Conservation (phyloP, 352 stramenopile genomes). For the Pythium myriotylum region DNA sequence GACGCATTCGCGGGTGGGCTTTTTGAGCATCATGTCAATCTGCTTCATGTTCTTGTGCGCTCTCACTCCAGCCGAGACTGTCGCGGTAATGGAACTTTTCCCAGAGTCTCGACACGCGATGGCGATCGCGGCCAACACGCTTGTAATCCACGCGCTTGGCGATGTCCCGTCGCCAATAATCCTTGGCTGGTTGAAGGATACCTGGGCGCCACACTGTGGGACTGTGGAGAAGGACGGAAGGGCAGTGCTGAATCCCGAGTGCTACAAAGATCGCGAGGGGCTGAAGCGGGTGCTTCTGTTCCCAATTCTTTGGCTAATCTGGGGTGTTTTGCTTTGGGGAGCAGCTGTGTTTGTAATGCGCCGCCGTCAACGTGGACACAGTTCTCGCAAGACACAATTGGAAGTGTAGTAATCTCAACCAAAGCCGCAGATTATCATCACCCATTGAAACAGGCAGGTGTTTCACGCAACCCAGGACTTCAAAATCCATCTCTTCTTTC, state of each 20-base stretch:
- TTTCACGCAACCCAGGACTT: neutral
- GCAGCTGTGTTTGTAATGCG: conserved; percentile 42
- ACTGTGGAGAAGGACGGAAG: conserved; percentile 66
- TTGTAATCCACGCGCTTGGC: conserved; percentile 92
- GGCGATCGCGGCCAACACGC: conserved; percentile 89
- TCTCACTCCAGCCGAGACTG: conserved; percentile 76
- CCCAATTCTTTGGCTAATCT: conserved; percentile 71
- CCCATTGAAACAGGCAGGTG: neutral
- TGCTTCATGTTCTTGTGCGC: conserved; percentile 82
- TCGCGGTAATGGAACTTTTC: conserved; percentile 91
- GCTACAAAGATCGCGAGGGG: conserved; percentile 54
- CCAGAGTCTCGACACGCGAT: conserved; percentile 86
- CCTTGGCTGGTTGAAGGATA: conserved; percentile 92
- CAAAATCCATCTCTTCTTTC: conserved; percentile 2
- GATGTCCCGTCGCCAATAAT: conserved; percentile 95
- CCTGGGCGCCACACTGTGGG: conserved; percentile 88
- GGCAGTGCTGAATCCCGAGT: conserved; percentile 67
- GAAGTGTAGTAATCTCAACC: neutral
- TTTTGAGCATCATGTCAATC: conserved; percentile 69
- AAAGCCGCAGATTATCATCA: neutral
- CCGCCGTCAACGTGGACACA: conserved; percentile 5
- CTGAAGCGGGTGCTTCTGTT: conserved; percentile 78
- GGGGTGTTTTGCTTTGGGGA: conserved; percentile 73
- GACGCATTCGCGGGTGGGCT: conserved; percentile 47
- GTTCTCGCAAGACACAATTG: neutral